These are phyloP conservation scores for Eucalyptus viminalis DNA, from an alignment of 345 rosid species.

Conservation along the genomic window DNA sequence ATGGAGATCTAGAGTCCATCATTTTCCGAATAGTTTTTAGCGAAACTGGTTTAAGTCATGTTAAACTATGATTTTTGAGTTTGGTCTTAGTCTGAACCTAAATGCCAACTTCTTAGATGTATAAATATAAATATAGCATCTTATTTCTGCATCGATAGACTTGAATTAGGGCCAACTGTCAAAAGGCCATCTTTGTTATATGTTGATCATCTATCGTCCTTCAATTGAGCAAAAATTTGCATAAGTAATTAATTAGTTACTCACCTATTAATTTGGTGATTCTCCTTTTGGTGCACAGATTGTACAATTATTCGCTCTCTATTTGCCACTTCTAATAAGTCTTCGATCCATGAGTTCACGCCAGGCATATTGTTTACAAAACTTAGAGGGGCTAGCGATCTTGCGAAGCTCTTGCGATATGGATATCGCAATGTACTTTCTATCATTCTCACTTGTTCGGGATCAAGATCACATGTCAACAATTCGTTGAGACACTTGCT, in stretches of 20 bases:
- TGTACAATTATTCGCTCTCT: not conserved
- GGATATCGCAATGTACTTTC: not conserved
- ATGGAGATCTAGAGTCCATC: no score
- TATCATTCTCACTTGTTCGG: not conserved
- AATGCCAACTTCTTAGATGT: not conserved
- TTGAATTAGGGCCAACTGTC: not conserved
- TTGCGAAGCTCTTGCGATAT: not conserved
- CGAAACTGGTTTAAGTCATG: not conserved
- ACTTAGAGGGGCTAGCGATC: not conserved
- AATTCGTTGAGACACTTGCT: not conserved
- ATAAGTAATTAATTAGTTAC: not conserved
- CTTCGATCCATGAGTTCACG: not conserved
- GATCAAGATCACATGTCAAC: not conserved
- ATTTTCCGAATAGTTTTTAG: no score
- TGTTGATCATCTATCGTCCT: not conserved
- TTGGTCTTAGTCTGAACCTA: not conserved
- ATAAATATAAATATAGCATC: not conserved
- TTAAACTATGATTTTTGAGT: not conserved
- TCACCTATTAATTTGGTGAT: not conserved
- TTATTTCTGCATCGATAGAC: not conserved
- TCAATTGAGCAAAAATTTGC: not conserved
- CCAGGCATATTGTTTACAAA: not conserved
- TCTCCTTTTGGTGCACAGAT: not conserved
- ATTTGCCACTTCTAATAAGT: not conserved
- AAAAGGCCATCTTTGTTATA: not conserved